Evolutionary conservation across 345 rosid species (phyloP).

Genomic region (Melaleuca alternifolia): DNA sequence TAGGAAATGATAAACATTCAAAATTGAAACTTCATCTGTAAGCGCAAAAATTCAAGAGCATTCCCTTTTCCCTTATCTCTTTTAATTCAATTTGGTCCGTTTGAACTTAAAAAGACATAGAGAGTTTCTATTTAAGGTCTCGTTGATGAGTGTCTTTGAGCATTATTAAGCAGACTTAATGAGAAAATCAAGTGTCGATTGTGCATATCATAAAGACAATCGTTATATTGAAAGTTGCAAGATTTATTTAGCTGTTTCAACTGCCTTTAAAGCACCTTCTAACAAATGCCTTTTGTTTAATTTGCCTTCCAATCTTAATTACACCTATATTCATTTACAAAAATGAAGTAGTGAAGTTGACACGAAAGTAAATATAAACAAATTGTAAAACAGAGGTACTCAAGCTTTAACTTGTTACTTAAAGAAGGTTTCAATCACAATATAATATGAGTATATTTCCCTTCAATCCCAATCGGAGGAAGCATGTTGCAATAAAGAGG

Average conservation of each 20-base stretch:
- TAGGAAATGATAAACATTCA: no score
- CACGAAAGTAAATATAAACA: background rate
- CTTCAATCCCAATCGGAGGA: background rate
- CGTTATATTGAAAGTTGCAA: background rate
- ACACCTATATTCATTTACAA: background rate
- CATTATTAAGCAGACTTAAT: background rate
- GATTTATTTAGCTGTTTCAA: background rate
- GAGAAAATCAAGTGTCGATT: background rate
- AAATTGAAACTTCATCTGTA: background rate
- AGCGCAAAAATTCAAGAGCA: background rate
- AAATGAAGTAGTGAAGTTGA: background rate
- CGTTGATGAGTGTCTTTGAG: background rate
- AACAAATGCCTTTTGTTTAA: background rate
- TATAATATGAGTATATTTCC: background rate
- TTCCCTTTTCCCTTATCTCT: background rate
- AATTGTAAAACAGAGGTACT: background rate
- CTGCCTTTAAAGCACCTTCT: background rate
- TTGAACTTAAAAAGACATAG: background rate
- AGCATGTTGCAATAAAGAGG: constrained; percentile 35
- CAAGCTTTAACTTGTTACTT: background rate
- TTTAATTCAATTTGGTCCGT: background rate
- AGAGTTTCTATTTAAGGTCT: background rate
- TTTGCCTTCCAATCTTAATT: background rate
- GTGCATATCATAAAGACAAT: background rate
- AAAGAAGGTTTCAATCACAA: background rate